These are phyloP conservation scores for Pseudozyma pruni DNA, from an alignment of 1,284 basidiomycete genomes.

Conservation along the genomic window DNA sequence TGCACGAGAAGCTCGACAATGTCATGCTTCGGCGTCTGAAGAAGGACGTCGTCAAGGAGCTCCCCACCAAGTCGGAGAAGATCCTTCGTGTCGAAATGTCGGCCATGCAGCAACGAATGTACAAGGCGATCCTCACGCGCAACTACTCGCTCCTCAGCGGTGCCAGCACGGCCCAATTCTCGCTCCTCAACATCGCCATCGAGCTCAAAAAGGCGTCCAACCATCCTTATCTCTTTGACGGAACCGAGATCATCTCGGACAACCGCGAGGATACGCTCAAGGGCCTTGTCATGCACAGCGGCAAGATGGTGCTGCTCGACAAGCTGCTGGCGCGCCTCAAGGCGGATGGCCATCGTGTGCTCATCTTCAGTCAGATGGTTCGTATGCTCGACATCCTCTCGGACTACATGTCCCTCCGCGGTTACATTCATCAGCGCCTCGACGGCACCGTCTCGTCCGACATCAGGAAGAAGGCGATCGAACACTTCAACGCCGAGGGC, in stretches of 20 bases:
- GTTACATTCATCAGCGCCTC: conserved; percentile 83
- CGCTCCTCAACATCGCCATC: conserved; percentile 72
- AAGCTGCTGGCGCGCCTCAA: conserved; percentile 70
- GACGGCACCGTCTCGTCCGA: conserved; percentile 81
- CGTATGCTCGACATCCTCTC: conserved; percentile 98
- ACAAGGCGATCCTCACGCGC: conserved; percentile 97
- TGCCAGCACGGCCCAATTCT: conserved; percentile 82
- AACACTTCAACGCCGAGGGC: conserved; percentile 79
- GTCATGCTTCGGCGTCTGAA: conserved; percentile 96
- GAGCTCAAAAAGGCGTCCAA: conserved; percentile 72
- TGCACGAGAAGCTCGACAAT: conserved; percentile 91
- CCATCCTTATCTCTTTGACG: conserved; percentile 97
- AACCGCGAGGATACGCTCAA: conserved; percentile 78
- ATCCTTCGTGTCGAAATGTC: conserved; percentile 99
- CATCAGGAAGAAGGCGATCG: conserved; percentile 84
- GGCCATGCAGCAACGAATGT: conserved; percentile 95
- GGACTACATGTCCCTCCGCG: conserved; percentile 91
- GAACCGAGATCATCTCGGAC: conserved; percentile 83
- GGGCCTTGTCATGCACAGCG: conserved; percentile 70
- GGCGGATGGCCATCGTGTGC: conserved; percentile 70
- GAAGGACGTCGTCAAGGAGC: conserved; percentile 93
- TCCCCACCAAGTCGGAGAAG: conserved; percentile 97
- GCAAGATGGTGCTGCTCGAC: conserved; percentile 71
- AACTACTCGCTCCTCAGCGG: conserved; percentile 91
- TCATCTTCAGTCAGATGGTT: conserved; percentile 91